phyloP scores from a whole-genome alignment of 2,329 filamentous ascomycete genomes.

The Scedosporium minutisporum region DNA sequence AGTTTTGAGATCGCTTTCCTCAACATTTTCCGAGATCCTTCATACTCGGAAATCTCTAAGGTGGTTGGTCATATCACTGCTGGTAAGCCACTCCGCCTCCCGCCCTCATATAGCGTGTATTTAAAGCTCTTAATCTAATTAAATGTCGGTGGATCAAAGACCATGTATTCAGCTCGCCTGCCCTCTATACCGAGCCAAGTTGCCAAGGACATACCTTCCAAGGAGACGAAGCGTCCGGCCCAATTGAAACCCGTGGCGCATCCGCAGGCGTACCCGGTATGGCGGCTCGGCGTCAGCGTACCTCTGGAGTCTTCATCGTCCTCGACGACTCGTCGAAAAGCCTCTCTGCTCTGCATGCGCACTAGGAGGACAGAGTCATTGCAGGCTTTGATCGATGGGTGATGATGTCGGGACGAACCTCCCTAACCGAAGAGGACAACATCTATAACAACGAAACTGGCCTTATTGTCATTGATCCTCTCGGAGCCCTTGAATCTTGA shows the following conservation, averaged over 20 bases:
- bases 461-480: background rate
- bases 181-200: background rate
- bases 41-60: background rate
- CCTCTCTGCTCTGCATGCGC: slow-evolving; percentile 20
- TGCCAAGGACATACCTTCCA: background rate
- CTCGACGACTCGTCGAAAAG: slow-evolving; percentile 14
- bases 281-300: background rate
- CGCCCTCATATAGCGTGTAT: no score
- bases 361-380: slow-evolving; percentile 25
- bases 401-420: slow-evolving; percentile 2
- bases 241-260: no score
- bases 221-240: no score
- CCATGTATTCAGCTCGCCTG: background rate
- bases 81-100: no score
- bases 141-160: no score
- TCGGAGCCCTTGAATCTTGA: background rate
- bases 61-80: no score
- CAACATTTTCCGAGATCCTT: slow-evolving; percentile 35
- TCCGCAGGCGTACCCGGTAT: background rate
- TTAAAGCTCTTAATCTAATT: no score
- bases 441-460: background rate
- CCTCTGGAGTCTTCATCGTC: slow-evolving; percentile 21
- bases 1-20: slow-evolving; percentile 46
- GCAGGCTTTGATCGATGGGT: slow-evolving; percentile 26
- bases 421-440: background rate